phyloP scores from a whole-genome alignment of 441 rosid genomes.

The Dalechampia spathulata region DNA sequence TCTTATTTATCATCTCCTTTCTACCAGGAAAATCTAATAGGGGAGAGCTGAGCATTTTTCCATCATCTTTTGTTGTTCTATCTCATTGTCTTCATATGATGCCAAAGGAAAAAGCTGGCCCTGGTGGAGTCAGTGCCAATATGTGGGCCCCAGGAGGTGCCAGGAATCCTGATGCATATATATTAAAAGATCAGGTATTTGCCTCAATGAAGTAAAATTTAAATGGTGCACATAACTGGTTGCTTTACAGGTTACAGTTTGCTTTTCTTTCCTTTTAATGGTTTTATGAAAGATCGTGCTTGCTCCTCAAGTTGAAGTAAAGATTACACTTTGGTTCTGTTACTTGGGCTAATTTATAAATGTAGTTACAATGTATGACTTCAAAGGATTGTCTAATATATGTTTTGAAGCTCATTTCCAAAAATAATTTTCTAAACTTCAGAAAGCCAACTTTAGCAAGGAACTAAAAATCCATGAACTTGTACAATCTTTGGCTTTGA shows the following conservation, averaged over 20 bases:
- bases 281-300: neutral
- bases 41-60: conserved; percentile 80
- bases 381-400: neutral
- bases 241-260: neutral
- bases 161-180: conserved; percentile 67
- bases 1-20: neutral
- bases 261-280: neutral
- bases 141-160: conserved; percentile 59
- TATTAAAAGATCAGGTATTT: conserved; percentile 75
- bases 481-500: no score
- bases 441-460: no score
- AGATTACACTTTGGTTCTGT: neutral
- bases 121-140: conserved; percentile 36
- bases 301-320: neutral
- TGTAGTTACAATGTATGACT: neutral
- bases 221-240: conserved; percentile 2
- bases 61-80: conserved; percentile 40
- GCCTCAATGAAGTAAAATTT: neutral
- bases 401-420: neutral
- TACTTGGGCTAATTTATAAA: neutral
- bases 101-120: conserved; percentile 65
- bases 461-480: no score
- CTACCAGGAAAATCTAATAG: conserved; percentile 70
- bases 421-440: no score
- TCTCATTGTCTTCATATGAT: conserved; percentile 89